phyloP scores from a whole-genome alignment of 2,329 filamentous ascomycete species.

The Fusarium transvaalense region DNA sequence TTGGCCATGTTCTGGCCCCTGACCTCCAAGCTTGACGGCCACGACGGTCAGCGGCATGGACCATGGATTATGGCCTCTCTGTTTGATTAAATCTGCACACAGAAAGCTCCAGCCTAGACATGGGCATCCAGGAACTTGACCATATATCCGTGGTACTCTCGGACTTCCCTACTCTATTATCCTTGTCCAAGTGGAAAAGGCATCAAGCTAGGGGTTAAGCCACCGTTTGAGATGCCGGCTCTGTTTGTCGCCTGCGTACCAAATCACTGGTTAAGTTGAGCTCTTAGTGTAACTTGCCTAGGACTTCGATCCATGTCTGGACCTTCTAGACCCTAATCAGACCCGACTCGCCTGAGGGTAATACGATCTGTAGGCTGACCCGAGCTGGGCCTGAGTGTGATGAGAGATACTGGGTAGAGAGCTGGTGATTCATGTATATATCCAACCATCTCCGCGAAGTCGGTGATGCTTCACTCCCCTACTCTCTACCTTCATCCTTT shows the following conservation, averaged over 20 bases:
- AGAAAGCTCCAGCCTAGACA: neutral
- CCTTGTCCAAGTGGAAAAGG: constrained; percentile 27
- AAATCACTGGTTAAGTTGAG: constrained; percentile 8
- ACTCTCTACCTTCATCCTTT: constrained; percentile 33
- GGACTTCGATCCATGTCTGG: constrained; percentile 12
- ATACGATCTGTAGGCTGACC: constrained; percentile 26
- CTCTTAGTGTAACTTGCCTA: constrained; percentile 35
- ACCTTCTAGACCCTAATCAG: constrained; percentile 4
- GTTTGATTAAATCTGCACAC: constrained; percentile 27
- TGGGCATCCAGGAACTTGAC: constrained; percentile 6
- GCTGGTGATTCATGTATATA: constrained; percentile 41
- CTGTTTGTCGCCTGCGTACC: constrained; percentile 24
- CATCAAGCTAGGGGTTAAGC: constrained; percentile 33
- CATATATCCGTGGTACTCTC: neutral
- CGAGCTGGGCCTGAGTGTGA: constrained; percentile 16
- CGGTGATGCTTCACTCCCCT: constrained; percentile 7
- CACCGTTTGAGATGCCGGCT: constrained; percentile 42
- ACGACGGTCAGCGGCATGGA: constrained; percentile 8
- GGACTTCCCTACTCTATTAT: neutral
- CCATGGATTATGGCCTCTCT: neutral
- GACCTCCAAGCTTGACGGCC: constrained; percentile 20
- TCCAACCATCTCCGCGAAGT: constrained; percentile 22
- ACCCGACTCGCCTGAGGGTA: neutral
- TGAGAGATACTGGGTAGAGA: constrained; percentile 3
- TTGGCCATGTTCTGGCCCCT: constrained; percentile 10